Conservation (phyloP, 1,139 yeast species). For the Suhomyces bolitotheri region DNA sequence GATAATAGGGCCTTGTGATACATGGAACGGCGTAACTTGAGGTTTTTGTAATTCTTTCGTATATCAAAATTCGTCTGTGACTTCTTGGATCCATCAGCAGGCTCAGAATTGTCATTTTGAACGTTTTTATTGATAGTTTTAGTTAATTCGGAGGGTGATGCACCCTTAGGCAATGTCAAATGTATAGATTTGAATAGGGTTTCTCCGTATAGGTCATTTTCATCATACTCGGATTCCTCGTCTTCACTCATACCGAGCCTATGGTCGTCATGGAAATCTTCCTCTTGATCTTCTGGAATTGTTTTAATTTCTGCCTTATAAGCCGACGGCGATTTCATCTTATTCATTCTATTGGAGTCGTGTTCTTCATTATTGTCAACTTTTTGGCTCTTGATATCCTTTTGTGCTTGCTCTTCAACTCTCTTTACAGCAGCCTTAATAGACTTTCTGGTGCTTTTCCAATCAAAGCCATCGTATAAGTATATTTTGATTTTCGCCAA, state of each 20-base stretch:
- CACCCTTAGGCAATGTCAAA: constrained; percentile 57
- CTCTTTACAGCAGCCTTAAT: constrained; percentile 63
- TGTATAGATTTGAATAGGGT: constrained; percentile 73
- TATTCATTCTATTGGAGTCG: constrained; percentile 3
- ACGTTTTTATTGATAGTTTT: constrained; percentile 52
- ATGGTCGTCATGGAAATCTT: constrained; percentile 1
- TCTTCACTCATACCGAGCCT: constrained; percentile 2
- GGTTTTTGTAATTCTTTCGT: constrained; percentile 37
- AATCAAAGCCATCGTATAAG: constrained; percentile 89
- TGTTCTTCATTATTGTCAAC: constrained; percentile 15
- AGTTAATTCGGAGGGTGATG: constrained; percentile 49
- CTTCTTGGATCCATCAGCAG: not conserved
- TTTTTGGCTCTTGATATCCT: constrained; percentile 18
- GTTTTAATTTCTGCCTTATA: not conserved
- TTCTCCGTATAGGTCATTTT: constrained; percentile 51
- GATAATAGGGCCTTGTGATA: constrained; percentile 63
- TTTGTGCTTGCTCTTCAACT: constrained; percentile 51
- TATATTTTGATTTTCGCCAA: constrained; percentile 48
- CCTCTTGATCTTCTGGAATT: constrained; percentile 3
- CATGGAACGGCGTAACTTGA: constrained; percentile 65
- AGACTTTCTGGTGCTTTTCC: constrained; percentile 74
- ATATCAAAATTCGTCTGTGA: constrained; percentile 20
- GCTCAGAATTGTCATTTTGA: constrained; percentile 22
- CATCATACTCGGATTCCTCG: constrained; percentile 16
- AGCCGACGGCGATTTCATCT: not conserved